phyloP scores from a whole-genome alignment of 768 basidiomycete genomes.

The Cystofilobasidium ferigula region DNA sequence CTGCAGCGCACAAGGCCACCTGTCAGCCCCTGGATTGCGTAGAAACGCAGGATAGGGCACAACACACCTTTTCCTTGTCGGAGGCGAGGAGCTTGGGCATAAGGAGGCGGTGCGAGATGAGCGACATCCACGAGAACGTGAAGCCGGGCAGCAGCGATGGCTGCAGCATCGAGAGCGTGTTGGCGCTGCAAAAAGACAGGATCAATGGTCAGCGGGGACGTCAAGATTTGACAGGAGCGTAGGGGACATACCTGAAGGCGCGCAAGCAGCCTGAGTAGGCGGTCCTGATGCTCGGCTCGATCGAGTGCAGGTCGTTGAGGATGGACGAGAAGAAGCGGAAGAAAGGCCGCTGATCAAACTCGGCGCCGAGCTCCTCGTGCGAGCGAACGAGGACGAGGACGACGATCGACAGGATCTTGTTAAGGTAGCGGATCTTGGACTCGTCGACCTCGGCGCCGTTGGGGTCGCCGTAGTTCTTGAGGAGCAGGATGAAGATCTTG shows the following conservation, averaged over 20 bases:
- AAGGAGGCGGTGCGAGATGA: slow-evolving; percentile 90
- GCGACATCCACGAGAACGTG: slow-evolving; percentile 93
- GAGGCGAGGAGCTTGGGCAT: slow-evolving; percentile 88
- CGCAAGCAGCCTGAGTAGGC: slow-evolving; percentile 68
- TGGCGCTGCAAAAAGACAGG: slow-evolving; percentile 44
- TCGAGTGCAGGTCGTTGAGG: slow-evolving; percentile 75
- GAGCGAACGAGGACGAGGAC: slow-evolving; percentile 87
- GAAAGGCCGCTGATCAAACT: slow-evolving; percentile 95
- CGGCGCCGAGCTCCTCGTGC: slow-evolving; percentile 82
- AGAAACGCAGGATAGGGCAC: neutral
- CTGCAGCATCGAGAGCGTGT: slow-evolving; percentile 89
- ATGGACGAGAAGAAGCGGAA: slow-evolving; percentile 97
- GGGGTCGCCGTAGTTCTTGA: slow-evolving; percentile 98
- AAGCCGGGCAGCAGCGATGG: slow-evolving; percentile 96
- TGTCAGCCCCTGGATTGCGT: too few relatives aligned
- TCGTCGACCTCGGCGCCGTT: slow-evolving; percentile 78
- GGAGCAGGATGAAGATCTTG: slow-evolving; percentile 87
- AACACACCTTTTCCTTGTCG: slow-evolving; percentile 68
- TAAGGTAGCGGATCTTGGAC: slow-evolving; percentile 90
- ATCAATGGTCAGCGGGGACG: neutral
- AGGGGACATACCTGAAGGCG: slow-evolving; percentile 60
- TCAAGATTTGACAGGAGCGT: slow-evolving; percentile 7
- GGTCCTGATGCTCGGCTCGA: slow-evolving; percentile 72
- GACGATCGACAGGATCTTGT: slow-evolving; percentile 93
- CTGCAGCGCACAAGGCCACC: slow-evolving; percentile 38